Conservation (phyloP, 352 stramenopile species). For the Pythium aristosporum region DNA sequence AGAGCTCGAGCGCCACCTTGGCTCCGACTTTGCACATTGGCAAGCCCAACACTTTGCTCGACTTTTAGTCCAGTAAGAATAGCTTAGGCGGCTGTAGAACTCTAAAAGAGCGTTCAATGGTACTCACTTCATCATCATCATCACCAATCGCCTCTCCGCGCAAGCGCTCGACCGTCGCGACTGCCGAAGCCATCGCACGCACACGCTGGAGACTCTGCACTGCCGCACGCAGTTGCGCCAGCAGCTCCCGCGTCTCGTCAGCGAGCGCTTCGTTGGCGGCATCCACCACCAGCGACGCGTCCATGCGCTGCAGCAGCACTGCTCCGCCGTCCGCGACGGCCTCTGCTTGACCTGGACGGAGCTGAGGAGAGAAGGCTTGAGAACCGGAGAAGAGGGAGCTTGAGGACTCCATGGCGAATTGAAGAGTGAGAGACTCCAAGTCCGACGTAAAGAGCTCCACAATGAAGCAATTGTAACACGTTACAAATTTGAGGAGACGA, state of each 20-base stretch:
- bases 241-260: not conserved
- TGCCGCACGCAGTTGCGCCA: not conserved
- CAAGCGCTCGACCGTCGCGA: slow-evolving; percentile 2
- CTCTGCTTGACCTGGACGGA: not conserved
- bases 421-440: not conserved
- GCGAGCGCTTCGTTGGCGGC: slow-evolving; percentile 4
- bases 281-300: slow-evolving; percentile 4
- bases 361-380: not conserved
- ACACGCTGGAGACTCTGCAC: slow-evolving; percentile 1
- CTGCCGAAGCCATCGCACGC: slow-evolving; percentile 7
- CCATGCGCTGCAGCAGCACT: slow-evolving; percentile 5
- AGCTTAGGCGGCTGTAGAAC: no score
- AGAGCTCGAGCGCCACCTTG: no score
- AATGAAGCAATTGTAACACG: not conserved
- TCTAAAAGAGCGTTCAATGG: no score
- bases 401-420: slow-evolving; percentile 3
- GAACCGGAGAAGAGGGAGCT: not conserved
- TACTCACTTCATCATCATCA: no score
- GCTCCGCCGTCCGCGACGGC: not conserved
- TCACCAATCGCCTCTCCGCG: not conserved
- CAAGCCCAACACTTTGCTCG: no score
- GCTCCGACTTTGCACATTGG: no score
- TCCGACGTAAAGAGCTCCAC: not conserved
- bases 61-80: no score
- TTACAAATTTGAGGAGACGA: not conserved